These are phyloP conservation scores for Dothideomycetes sp. DNA, from an alignment of 2,329 filamentous ascomycete species.

Conservation along the genomic window DNA sequence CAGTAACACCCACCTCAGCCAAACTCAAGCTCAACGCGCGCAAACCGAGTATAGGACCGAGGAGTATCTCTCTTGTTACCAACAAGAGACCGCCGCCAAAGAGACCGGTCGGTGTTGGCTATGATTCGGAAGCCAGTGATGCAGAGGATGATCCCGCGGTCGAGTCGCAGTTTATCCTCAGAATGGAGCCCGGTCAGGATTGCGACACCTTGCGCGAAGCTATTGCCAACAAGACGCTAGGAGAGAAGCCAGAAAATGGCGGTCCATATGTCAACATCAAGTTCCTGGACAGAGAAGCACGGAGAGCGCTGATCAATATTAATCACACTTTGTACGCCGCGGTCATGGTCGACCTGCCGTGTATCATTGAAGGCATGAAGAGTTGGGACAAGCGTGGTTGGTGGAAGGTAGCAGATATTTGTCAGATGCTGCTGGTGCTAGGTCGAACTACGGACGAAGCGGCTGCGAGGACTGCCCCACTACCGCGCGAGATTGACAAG, in stretches of 20 bases:
- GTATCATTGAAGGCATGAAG: constrained; percentile 84
- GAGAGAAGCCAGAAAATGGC: constrained; percentile 51
- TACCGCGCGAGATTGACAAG: constrained; percentile 64
- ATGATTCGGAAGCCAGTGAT: constrained; percentile 93
- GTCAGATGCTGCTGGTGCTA: constrained; percentile 78
- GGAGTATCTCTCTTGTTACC: constrained; percentile 18
- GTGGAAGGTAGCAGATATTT: constrained; percentile 82
- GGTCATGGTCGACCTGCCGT: constrained; percentile 72
- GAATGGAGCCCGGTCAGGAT: constrained; percentile 79
- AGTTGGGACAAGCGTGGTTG: constrained; percentile 80
- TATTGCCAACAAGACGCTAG: constrained; percentile 69
- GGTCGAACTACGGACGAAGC: constrained; percentile 53
- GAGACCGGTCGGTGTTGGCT: constrained; percentile 73
- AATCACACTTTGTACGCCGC: constrained; percentile 65
- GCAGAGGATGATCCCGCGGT: constrained; percentile 78
- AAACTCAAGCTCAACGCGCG: constrained; percentile 5
- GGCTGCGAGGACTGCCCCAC: constrained; percentile 41
- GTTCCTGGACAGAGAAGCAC: constrained; percentile 64
- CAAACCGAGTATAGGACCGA: constrained; percentile 15
- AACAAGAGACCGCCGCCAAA: constrained; percentile 52
- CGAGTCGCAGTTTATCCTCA: constrained; percentile 80
- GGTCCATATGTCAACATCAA: constrained; percentile 73
- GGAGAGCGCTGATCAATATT: constrained; percentile 64
- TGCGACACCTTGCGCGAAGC: constrained; percentile 72
- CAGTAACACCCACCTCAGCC: constrained; percentile 2